Base-by-base conservation (phyloP, 1,139 yeast species). In the Diutina rugosa region DNA sequence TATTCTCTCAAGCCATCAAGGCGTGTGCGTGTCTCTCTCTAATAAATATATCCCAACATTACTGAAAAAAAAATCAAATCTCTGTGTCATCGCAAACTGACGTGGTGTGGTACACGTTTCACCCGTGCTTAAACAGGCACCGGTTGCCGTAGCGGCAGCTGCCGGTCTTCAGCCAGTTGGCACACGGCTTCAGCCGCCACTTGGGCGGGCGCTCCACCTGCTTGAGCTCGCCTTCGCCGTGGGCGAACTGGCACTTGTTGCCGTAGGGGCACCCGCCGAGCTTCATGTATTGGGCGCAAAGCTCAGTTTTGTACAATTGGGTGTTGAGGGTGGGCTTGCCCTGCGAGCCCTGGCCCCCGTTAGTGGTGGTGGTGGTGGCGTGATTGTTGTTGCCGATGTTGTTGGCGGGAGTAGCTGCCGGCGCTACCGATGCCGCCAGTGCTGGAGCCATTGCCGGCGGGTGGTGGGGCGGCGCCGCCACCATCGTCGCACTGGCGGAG, bases 241-340 rank as follows among this genome's bases (percentile, higher is more conserved):
- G 97, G 8, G 97, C 97, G 77, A 90, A 90, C 71, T 90, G 97
- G 68, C 97, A 90, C 72, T 90, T 90, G 62, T 80, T 79, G 2
- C 96, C 96, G 67, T 90, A 90, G 9, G 96, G 96, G 69, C 97
- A 90, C 16, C 67, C 64, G 30, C 93, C 93, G 61, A 82, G 79
- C 63, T 82, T 84, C 68, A 84, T 80, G 68, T 77, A 90, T 46
- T 91, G 84, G 46, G 85, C 88, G 70, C 97, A 90, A 59, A 90
- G 77, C 70, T 90, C 97, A 0, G 97, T 90, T 73, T 90, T 90
- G 78, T 90, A 90, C 55, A 90, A 76, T 53, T 59, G 61, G n/a
- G 63, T 58, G 56, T 61, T 61, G 55, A 61, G 35, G n/a, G 30
- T 28, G n/a, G 51, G 51, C 21, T 47, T 46, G 12, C n/a, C n/a